Percentiles rank a stretch among this genome's conserved stretches.
phyloP scores from a whole-genome alignment of 83 land plant genomes.

The Diphasiastrum complanatum region DNA sequence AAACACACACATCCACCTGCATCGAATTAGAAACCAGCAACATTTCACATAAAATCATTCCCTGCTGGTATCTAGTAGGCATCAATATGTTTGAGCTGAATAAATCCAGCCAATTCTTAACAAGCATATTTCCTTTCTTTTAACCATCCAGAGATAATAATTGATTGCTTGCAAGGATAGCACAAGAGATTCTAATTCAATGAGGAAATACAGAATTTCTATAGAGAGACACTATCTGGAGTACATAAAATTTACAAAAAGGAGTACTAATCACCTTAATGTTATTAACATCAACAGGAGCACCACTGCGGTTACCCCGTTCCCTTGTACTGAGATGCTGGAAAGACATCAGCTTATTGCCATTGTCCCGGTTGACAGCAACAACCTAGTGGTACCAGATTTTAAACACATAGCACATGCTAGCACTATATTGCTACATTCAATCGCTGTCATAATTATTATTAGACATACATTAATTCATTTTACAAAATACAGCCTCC shows the following conservation, averaged over 20 bases:
- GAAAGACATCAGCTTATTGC: slow-evolving; percentile 65
- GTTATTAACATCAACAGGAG: slow-evolving; percentile 37
- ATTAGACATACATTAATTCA: neutral
- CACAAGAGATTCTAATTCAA: too few relatives aligned
- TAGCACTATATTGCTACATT: neutral
- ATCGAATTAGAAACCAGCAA: neutral
- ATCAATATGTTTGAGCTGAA: too few relatives aligned
- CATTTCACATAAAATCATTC: neutral
- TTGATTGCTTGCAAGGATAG: too few relatives aligned
- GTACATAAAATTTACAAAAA: neutral
- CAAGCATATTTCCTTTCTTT: too few relatives aligned
- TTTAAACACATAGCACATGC: neutral
- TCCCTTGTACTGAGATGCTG: slow-evolving; percentile 83
- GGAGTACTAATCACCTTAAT: slow-evolving; percentile 19
- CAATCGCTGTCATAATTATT: too few relatives aligned
- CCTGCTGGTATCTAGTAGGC: too few relatives aligned
- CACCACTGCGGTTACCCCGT: slow-evolving; percentile 64
- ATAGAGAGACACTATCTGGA: too few relatives aligned
- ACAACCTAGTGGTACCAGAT: slow-evolving; percentile 52
- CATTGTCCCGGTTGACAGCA: slow-evolving; percentile 73
- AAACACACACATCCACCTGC: slow-evolving; percentile 90
- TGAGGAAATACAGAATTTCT: too few relatives aligned
- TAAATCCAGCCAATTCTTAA: neutral
- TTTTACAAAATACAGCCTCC: neutral
- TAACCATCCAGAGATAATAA: too few relatives aligned